Conservation (phyloP, 1,139 yeast species). For the Suhomyces choctaworum region DNA sequence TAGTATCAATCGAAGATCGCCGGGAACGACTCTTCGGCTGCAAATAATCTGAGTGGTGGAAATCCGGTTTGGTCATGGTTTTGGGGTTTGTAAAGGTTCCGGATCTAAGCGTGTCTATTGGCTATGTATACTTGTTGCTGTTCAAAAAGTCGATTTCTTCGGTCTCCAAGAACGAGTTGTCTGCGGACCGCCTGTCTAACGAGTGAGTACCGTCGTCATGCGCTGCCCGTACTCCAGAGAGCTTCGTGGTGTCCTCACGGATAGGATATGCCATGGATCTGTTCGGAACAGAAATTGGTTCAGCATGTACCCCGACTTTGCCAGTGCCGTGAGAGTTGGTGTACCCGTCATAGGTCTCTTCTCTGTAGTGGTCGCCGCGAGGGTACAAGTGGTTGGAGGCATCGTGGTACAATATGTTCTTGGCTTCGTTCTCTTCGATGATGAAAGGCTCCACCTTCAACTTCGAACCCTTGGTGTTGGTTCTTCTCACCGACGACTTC, state of each 20-base stretch:
- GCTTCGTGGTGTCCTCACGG: too few species aligned
- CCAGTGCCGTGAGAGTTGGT: constrained; percentile 7
- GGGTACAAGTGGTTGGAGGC: constrained; percentile 10
- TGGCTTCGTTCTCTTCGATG: constrained; percentile 16
- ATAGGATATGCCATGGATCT: constrained; percentile 1
- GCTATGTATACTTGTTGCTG: constrained; percentile 11
- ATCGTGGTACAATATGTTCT: constrained; percentile 16
- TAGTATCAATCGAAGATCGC: too few species aligned
- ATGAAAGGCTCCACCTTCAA: constrained; percentile 9
- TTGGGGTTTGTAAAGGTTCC: too few species aligned
- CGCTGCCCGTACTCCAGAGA: too few species aligned
- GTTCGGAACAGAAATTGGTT: background rate
- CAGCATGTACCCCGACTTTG: constrained; percentile 1
- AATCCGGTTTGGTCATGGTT: too few species aligned
- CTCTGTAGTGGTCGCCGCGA: constrained; percentile 16
- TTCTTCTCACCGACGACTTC: constrained; percentile 15
- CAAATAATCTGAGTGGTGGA: too few species aligned
- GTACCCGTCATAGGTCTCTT: constrained; percentile 22
- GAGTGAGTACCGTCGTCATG: too few species aligned
- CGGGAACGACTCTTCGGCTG: too few species aligned
- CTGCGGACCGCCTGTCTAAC: constrained; percentile 4
- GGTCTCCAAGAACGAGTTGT: constrained; percentile 28
- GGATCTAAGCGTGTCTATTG: too few species aligned
- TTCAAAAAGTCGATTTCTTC: constrained; percentile 32
- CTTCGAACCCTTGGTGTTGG: constrained; percentile 8